These are phyloP conservation scores for Pyricularia sp. DNA, from an alignment of 2,329 filamentous ascomycete genomes.

Conservation along the genomic window DNA sequence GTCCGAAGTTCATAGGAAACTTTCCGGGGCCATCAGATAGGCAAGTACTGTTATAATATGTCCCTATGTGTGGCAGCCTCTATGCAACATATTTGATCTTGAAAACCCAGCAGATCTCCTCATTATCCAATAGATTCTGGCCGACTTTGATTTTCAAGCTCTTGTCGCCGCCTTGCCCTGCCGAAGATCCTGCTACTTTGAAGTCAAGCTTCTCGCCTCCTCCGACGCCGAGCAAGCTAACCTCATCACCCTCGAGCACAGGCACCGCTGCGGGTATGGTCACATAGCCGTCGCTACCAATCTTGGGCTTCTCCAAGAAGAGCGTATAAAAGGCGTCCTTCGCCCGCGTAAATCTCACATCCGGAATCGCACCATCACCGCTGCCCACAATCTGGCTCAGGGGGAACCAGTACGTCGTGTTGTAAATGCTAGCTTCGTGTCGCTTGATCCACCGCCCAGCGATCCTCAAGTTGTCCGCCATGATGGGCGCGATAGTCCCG, in stretches of 20 bases:
- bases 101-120: conserved; percentile 31
- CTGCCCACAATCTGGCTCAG: conserved; percentile 25
- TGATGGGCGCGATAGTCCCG: conserved; percentile 40
- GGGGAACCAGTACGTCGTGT: conserved; percentile 44
- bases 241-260: conserved; percentile 27
- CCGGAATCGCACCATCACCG: conserved; percentile 4
- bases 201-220: conserved; percentile 18
- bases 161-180: conserved; percentile 1
- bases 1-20: background rate
- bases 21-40: background rate
- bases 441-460: conserved; percentile 44
- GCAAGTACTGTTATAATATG: background rate
- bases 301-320: conserved; percentile 23
- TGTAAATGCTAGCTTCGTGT: conserved; percentile 46
- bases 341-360: conserved; percentile 35
- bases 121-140: conserved; percentile 18
- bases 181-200: background rate
- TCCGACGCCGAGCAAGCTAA: conserved; percentile 30
- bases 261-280: conserved; percentile 30
- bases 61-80: background rate
- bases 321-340: conserved; percentile 36
- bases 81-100: conserved; percentile 23
- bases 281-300: conserved; percentile 19
- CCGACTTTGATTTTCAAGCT: conserved; percentile 20
- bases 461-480: conserved; percentile 34